Conservation (phyloP, 164 flowering plant genomes). For the Dillenia suffruticosa region DNA sequence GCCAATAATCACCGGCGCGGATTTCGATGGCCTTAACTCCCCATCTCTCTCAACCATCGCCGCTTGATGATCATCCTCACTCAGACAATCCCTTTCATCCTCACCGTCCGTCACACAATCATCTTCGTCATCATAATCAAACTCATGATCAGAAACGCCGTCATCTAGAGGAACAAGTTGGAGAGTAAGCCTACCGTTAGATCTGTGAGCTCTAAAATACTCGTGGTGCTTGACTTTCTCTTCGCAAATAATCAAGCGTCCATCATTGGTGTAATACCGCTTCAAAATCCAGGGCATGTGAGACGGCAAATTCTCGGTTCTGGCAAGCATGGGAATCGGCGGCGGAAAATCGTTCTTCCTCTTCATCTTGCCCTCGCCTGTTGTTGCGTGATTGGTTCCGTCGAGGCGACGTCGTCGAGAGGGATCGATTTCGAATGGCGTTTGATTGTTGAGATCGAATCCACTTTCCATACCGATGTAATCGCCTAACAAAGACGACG, state of each 20-base stretch:
- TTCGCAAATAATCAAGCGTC: constrained; percentile 35
- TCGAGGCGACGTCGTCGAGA: not conserved
- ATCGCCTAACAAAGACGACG: constrained; percentile 14
- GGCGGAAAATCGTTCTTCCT: constrained; percentile 31
- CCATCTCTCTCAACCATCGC: no score
- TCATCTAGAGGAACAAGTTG: constrained; percentile 30
- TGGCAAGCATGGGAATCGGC: constrained; percentile 29
- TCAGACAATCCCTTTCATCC: not conserved
- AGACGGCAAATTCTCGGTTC: constrained; percentile 28
- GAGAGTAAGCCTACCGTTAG: constrained; percentile 36
- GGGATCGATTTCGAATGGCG: no score
- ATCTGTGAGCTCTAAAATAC: constrained; percentile 32
- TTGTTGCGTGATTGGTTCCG: not conserved
- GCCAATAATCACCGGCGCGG: no score
- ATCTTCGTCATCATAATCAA: not conserved
- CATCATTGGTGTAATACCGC: constrained; percentile 29
- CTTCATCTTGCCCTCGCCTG: not conserved
- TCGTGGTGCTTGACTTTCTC: constrained; percentile 38
- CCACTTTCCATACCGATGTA: constrained; percentile 32
- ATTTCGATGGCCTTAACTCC: no score
- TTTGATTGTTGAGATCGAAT: constrained; percentile 10
- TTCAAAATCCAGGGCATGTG: constrained; percentile 38
- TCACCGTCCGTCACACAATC: not conserved
- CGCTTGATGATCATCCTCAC: not conserved
- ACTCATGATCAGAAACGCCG: not conserved